Base-by-base conservation (phyloP, 768 basidiomycete genomes). In the Tulasnella sp. region DNA sequence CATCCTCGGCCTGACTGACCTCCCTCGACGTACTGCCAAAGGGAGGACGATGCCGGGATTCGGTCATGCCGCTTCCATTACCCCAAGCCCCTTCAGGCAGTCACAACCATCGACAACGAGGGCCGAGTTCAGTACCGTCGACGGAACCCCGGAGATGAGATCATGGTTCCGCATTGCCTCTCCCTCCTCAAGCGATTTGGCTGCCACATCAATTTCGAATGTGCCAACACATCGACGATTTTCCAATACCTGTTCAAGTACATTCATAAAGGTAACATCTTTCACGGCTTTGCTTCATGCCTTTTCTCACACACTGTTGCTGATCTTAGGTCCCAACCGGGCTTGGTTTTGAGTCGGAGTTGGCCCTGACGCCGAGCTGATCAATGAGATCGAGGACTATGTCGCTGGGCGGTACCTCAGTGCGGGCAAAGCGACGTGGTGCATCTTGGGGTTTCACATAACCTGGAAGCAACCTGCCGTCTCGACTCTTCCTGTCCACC, bases 181-280 rank as follows among this genome's bases (percentile, higher is more conserved):
- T 64, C 78, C 0, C 74, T 84, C 0, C 69, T 85, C 0, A 75
- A 77, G 2, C 79, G 79, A 69, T 81, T 83, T 36, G 31, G 82
- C 4, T 85, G 84, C 52, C 84, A 85, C 75, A 82, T 85, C 52
- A 84, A 85, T 71, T 80, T 85, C 52, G n/a, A 34, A 34, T 64
- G 58, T 64, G n/a, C 58, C 58, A n/a, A 34, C 49, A 79, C 81
- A 0, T 79, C 81, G 0, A 81, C 83, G 19, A 52, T 85, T 0
- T 85, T 85, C 71, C 82, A 83, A 67, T 85, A 85, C 74, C 76
- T 84, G 0, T 85, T 83, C 81, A 85, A 85, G 68, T 85, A 84
- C 74, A 81, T 85, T 19, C 82, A 84, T 71, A 85, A 85, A 82
- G 82, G 83, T 82, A n/a, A 6, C 58, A 25, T 17, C 38, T 67